Evolutionary conservation across 768 basidiomycete species (phyloP).

Genomic region (Thelephora aurantiotincta): DNA sequence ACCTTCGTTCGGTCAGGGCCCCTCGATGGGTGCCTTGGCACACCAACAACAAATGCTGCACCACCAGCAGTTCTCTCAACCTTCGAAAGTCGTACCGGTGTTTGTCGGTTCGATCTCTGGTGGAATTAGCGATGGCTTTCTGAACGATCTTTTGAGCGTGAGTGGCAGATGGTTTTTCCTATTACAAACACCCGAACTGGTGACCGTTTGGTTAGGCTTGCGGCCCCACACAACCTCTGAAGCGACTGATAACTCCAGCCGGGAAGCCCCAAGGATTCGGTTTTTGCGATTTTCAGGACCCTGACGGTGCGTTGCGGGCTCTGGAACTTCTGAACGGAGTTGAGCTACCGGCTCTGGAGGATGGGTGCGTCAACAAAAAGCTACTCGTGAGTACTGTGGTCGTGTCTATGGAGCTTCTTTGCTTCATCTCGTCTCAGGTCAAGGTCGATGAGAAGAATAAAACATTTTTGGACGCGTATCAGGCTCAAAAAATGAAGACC

Average conservation of each 20-base stretch:
- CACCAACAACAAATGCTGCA: slow-evolving; percentile 55
- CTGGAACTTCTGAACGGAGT: slow-evolving; percentile 48
- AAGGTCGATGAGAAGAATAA: slow-evolving; percentile 96
- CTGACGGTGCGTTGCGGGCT: slow-evolving; percentile 77
- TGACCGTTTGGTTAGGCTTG: slow-evolving; percentile 46
- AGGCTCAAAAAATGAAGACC: slow-evolving; percentile 61
- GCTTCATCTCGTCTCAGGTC: slow-evolving; percentile 36
- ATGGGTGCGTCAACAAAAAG: slow-evolving; percentile 47
- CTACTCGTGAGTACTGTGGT: slow-evolving; percentile 43
- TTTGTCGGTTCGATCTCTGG: slow-evolving; percentile 96
- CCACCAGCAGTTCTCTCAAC: slow-evolving; percentile 49
- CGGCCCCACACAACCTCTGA: slow-evolving; percentile 81
- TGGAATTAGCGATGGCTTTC: slow-evolving; percentile 72
- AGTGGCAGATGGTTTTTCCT: slow-evolving; percentile 17
- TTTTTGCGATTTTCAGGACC: slow-evolving; percentile 92
- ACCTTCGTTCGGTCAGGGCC: slow-evolving; percentile 82
- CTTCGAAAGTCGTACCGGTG: slow-evolving; percentile 59
- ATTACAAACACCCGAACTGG: not conserved
- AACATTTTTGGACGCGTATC: slow-evolving; percentile 75
- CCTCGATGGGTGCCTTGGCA: slow-evolving; percentile 84
- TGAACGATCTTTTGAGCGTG: slow-evolving; percentile 69
- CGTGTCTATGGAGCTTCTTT: slow-evolving; percentile 9
- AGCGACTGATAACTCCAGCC: slow-evolving; percentile 81
- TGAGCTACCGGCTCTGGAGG: slow-evolving; percentile 47
- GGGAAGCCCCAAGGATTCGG: slow-evolving; percentile 95